Evolutionary conservation across 2,329 filamentous ascomycete species (phyloP).

Genomic region (Nakataea oryzae): DNA sequence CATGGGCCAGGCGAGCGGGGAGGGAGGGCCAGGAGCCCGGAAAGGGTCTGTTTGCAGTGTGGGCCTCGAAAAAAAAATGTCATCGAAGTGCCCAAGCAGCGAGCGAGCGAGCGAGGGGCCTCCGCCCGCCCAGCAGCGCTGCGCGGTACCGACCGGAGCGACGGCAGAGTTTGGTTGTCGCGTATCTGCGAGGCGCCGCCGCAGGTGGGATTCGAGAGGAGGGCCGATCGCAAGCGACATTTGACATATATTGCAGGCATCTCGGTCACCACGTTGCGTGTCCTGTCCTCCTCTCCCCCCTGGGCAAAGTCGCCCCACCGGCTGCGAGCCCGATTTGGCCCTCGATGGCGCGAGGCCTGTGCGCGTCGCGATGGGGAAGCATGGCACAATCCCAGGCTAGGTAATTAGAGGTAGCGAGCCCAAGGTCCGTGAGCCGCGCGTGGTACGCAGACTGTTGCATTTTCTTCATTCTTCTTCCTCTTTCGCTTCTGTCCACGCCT

Average conservation of each 20-base stretch:
- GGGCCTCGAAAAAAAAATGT: too few relatives aligned
- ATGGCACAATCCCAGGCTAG: too few relatives aligned
- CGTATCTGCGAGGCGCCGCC: background rate
- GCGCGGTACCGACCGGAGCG: background rate
- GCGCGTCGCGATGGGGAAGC: background rate
- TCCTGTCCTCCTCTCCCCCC: too few relatives aligned
- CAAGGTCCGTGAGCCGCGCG: background rate
- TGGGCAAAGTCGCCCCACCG: background rate
- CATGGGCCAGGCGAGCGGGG: background rate
- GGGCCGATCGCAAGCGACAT: background rate
- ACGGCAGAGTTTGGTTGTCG: background rate
- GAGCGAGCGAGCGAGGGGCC: too few relatives aligned
- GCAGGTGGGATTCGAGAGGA: background rate
- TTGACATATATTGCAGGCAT: too few relatives aligned
- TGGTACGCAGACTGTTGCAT: too few relatives aligned
- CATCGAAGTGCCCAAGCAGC: background rate
- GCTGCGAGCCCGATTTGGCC: background rate
- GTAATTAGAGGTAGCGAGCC: background rate
- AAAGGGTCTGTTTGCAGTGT: too few relatives aligned
- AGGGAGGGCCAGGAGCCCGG: too few relatives aligned
- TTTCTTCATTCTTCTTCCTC: background rate
- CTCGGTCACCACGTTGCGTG: too few relatives aligned
- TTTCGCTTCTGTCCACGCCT: background rate
- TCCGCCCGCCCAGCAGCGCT: background rate
- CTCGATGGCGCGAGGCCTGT: background rate